A percentile compares a stretch with the other conserved stretches of the same genome.
Evolutionary conservation across 192 early-diverging fungal species (phyloP).

Genomic region (Ramicandelaber brevisporus): DNA sequence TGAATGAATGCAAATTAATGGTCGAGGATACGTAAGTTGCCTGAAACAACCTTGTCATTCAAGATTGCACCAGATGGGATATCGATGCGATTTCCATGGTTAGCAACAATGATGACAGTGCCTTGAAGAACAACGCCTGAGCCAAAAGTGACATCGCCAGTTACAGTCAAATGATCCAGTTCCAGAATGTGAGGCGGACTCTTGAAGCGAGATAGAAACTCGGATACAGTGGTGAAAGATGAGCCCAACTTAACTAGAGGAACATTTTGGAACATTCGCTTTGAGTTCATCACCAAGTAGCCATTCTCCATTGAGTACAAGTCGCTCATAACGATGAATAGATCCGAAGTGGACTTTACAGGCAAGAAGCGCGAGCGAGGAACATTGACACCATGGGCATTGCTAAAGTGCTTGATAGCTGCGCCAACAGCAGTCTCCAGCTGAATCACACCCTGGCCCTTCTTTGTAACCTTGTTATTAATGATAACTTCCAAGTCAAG

Average conservation of each 20-base stretch:
- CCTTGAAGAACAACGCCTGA: slow-evolving; percentile 67
- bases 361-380: slow-evolving; percentile 92
- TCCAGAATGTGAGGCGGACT: slow-evolving; percentile 86
- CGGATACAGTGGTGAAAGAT: slow-evolving; percentile 89
- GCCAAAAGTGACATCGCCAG: slow-evolving; percentile 96
- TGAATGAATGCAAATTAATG: too few species aligned
- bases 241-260: slow-evolving; percentile 94
- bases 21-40: slow-evolving; percentile 71
- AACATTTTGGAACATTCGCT: slow-evolving; percentile 75
- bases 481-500: slow-evolving; percentile 87
- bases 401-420: slow-evolving; percentile 90
- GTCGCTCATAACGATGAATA: slow-evolving; percentile 91
- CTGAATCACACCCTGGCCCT: slow-evolving; percentile 91
- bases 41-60: slow-evolving; percentile 96
- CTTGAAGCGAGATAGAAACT: slow-evolving; percentile 79
- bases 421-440: slow-evolving; percentile 98
- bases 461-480: slow-evolving; percentile 83
- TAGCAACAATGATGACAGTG: slow-evolving; percentile 97
- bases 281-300: slow-evolving; percentile 71
- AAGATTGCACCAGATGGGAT: slow-evolving; percentile 83
- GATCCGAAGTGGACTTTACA: slow-evolving; percentile 91
- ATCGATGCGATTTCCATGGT: slow-evolving; percentile 90
- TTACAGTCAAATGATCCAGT: slow-evolving; percentile 93
- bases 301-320: slow-evolving; percentile 85
- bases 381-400: slow-evolving; percentile 93